Evolutionary conservation across 805 yeast genomes (phyloP).

Genomic region (Starmerella riodocensis): DNA sequence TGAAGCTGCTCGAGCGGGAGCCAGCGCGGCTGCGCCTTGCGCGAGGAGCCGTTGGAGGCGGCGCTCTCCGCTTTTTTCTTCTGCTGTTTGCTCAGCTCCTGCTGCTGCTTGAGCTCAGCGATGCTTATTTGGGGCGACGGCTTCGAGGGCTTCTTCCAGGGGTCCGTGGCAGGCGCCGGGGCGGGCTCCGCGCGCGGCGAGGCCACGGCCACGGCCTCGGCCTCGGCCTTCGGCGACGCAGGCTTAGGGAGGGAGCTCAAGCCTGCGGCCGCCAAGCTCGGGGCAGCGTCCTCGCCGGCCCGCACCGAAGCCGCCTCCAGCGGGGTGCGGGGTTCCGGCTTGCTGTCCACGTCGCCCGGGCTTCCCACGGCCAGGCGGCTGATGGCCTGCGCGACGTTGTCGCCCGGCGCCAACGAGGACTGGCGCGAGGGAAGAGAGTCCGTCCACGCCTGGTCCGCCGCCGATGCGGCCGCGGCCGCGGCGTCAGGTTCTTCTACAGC

Average conservation of each 20-base stretch:
- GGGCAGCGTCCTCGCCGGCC: not conserved
- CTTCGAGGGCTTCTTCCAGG: conserved; percentile 18
- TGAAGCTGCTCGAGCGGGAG: conserved; percentile 4
- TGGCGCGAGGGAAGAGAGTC: not conserved
- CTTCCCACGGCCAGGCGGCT: too few species aligned
- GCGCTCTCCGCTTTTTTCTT: conserved; percentile 3
- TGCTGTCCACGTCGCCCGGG: not conserved
- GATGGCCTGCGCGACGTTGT: too few species aligned
- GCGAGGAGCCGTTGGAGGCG: not conserved
- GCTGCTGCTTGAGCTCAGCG: conserved; percentile 15
- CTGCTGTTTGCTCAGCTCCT: conserved; percentile 8
- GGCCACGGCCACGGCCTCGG: not conserved
- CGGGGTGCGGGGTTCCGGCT: not conserved
- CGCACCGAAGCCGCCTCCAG: not conserved
- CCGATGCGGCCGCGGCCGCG: too few species aligned
- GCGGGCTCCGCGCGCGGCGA: conserved; percentile 13
- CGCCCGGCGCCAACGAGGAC: not conserved
- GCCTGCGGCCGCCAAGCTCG: not conserved
- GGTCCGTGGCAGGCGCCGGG: conserved; percentile 11
- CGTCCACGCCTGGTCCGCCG: not conserved
- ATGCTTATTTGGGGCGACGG: conserved; percentile 11
- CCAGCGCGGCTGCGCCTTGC: conserved; percentile 8
- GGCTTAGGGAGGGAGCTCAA: not conserved
- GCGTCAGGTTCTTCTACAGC: too few species aligned
- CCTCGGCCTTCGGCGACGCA: not conserved